A percentile compares a stretch with the other conserved stretches of the same genome.
Evolutionary conservation across 192 early-diverging fungal species (phyloP).

Genomic region (Geosiphon pyriformis): DNA sequence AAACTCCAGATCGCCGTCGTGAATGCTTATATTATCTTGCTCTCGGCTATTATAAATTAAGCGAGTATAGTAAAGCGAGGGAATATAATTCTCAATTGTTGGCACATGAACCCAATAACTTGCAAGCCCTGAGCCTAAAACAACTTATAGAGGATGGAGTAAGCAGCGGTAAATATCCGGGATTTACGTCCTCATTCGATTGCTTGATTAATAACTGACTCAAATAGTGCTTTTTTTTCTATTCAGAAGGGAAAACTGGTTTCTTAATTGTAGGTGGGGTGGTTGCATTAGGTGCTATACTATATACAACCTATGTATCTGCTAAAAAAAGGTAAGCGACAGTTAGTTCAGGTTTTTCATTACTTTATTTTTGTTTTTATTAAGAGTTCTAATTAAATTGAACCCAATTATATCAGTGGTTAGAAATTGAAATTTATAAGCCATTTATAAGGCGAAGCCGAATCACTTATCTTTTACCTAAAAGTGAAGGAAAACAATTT

Average conservation of each 20-base stretch:
- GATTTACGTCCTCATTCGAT: no score
- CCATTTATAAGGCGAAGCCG: no score
- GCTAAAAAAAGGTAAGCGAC: not conserved
- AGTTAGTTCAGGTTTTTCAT: not conserved
- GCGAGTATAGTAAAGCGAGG: conserved; percentile 77
- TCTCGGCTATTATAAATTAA: conserved; percentile 85
- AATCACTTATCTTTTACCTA: no score
- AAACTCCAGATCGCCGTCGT: conserved; percentile 73
- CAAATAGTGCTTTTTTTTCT: not conserved
- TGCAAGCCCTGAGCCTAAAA: conserved; percentile 67
- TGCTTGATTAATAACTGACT: no score
- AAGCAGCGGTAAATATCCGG: conserved; percentile 52
- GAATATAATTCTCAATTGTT: conserved; percentile 80
- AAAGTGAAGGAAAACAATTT: no score
- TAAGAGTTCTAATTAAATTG: not conserved
- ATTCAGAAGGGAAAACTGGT: not conserved
- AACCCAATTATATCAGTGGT: no score
- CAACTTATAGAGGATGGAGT: conserved; percentile 80
- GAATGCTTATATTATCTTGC: conserved; percentile 96
- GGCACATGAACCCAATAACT: conserved; percentile 77
- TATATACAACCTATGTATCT: not conserved
- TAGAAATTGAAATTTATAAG: no score
- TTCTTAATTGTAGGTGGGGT: not conserved
- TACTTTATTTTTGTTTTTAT: not conserved
- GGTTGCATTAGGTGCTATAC: conserved; percentile 6